phyloP scores from a whole-genome alignment of 1,284 basidiomycete genomes.

The Ceratobasidium sp. region DNA sequence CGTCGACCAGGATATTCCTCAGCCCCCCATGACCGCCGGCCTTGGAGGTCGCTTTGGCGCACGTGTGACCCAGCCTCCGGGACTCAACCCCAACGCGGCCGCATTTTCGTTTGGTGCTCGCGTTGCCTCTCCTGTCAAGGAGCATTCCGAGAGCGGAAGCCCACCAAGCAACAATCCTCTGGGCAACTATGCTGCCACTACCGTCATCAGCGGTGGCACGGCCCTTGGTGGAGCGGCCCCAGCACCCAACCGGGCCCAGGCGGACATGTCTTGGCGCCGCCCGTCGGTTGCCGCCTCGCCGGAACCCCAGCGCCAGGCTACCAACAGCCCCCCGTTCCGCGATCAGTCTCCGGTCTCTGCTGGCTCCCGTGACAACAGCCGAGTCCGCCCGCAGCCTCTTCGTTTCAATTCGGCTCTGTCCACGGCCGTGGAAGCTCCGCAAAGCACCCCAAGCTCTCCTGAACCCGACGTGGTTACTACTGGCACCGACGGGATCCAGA shows the following conservation, averaged over 20 bases:
- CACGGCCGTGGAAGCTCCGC: constrained; percentile 27
- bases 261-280: constrained; percentile 77
- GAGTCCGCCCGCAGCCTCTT: constrained; percentile 65
- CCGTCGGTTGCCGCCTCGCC: constrained; percentile 68
- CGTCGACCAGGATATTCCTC: constrained; percentile 33
- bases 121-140: constrained; percentile 28
- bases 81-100: constrained; percentile 57
- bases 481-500: constrained; percentile 29
- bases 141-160: constrained; percentile 10
- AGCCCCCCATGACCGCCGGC: constrained; percentile 76
- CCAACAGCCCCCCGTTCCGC: constrained; percentile 33
- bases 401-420: constrained; percentile 54
- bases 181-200: constrained; percentile 62
- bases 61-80: constrained; percentile 36
- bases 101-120: constrained; percentile 47
- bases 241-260: constrained; percentile 72
- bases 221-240: constrained; percentile 59
- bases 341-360: constrained; percentile 38
- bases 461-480: constrained; percentile 34
- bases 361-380: constrained; percentile 41
- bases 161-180: constrained; percentile 49
- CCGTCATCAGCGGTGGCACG: constrained; percentile 72
- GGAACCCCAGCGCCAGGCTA: constrained; percentile 48
- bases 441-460: constrained; percentile 19
- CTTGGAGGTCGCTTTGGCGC: constrained; percentile 74